A percentile compares a stretch with the other conserved stretches of the same genome.
phyloP scores from a whole-genome alignment of 2,329 filamentous ascomycete species.

The Thelonectria olida region DNA sequence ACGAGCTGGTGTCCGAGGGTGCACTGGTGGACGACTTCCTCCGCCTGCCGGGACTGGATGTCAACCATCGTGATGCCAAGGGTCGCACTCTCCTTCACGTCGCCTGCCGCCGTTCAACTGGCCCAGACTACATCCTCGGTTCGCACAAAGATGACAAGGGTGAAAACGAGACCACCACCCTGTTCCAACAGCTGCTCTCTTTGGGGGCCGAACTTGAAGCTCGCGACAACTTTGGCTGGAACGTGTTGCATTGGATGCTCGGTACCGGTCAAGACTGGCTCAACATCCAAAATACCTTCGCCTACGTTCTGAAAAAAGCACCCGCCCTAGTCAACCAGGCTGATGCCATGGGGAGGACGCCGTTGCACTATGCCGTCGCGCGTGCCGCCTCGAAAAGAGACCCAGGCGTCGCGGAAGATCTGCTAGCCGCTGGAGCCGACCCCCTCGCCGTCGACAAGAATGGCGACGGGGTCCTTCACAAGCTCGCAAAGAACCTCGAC shows the following conservation, averaged over 20 bases:
- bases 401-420: not conserved
- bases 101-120: constrained; percentile 22
- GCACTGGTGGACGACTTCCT: constrained; percentile 30
- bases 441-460: constrained; percentile 11
- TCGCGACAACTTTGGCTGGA: constrained; percentile 31
- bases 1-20: constrained; percentile 26
- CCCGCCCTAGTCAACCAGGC: constrained; percentile 25
- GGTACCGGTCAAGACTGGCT: too few species aligned
- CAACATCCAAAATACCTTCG: not conserved
- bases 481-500: constrained; percentile 20
- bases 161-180: not conserved
- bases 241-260: constrained; percentile 36
- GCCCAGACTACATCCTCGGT: constrained; percentile 14
- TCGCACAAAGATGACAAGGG: not conserved
- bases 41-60: constrained; percentile 27
- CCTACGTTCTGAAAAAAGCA: not conserved
- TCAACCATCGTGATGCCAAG: constrained; percentile 36
- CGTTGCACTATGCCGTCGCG: constrained; percentile 32
- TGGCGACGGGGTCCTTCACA: constrained; percentile 36
- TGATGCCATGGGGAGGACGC: constrained; percentile 38
- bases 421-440: constrained; percentile 37
- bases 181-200: constrained; percentile 31
- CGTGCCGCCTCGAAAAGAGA: not conserved
- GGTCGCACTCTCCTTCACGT: constrained; percentile 40
- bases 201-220: constrained; percentile 38